These are phyloP conservation scores for Phytopythium helicoides DNA, from an alignment of 352 stramenopile genomes.

Conservation along the genomic window DNA sequence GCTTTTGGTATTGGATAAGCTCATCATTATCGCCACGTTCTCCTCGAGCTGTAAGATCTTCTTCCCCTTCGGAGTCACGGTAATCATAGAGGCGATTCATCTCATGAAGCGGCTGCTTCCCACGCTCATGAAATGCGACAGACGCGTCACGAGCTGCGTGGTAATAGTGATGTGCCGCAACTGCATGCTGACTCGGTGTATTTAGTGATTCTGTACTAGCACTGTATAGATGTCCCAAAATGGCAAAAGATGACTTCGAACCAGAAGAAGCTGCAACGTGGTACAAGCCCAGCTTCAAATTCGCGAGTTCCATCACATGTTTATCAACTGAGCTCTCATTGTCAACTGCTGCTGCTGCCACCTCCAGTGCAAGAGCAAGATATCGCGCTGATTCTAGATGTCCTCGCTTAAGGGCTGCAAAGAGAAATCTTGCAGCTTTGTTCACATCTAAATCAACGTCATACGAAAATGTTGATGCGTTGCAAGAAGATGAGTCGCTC, in stretches of 20 bases:
- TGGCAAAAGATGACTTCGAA: slow-evolving; percentile 41
- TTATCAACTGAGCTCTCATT: too few relatives aligned
- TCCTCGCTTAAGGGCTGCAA: slow-evolving; percentile 5
- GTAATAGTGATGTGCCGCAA: slow-evolving; percentile 58
- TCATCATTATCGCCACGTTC: slow-evolving; percentile 79
- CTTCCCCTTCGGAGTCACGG: slow-evolving; percentile 46
- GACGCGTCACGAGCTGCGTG: slow-evolving; percentile 47
- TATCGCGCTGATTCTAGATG: slow-evolving; percentile 7
- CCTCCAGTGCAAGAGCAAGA: slow-evolving; percentile 9
- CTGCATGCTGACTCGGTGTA: slow-evolving; percentile 17
- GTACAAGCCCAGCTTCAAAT: slow-evolving; percentile 36
- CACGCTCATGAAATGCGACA: slow-evolving; percentile 54
- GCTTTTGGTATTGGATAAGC: slow-evolving; percentile 83
- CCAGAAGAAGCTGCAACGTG: slow-evolving; percentile 47
- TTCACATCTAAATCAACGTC: not conserved
- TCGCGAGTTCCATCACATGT: not conserved
- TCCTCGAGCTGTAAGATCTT: slow-evolving; percentile 25
- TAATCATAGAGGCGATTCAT: slow-evolving; percentile 75
- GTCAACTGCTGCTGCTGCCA: not conserved
- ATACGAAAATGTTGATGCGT: not conserved
- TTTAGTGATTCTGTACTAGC: too few relatives aligned
- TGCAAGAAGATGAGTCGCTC: too few relatives aligned
- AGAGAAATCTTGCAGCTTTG: not conserved
- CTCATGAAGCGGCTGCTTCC: slow-evolving; percentile 76
- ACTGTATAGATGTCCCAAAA: slow-evolving; percentile 29